Conservation (phyloP, 176 grass and related monocot genomes). For the Sorghum bicolor region Sorghum_bicolor_NCBIv3 NC_012871.2:8924001-8924500, state of each 20-base stretch:
- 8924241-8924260: not conserved
- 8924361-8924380: constrained; percentile 39
- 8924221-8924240: not conserved
- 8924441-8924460: not conserved
- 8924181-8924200: constrained; percentile 34
- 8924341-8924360: constrained; percentile 79
- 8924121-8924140: not conserved
- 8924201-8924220: not conserved
- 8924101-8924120: constrained; percentile 14
- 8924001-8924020: constrained; percentile 8
- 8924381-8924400: not conserved
- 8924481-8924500: constrained; percentile 97
- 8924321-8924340: constrained; percentile 86
- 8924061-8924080: constrained; percentile 39
- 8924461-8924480: constrained; percentile 72
- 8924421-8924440: not conserved
- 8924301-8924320: constrained; percentile 77
- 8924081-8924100: not conserved
- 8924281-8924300: constrained; percentile 82
- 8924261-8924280: constrained; percentile 44
- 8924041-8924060: constrained; percentile 92
- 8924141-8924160: constrained; percentile 63
- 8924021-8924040: constrained; percentile 64
- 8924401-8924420: too few relatives aligned
- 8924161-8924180: constrained; percentile 85